Evolutionary conservation across 106 monocot species (phyloP), one percentile per base, ranked within the genome.

Genomic region (Xerophyta viscosa): DNA sequence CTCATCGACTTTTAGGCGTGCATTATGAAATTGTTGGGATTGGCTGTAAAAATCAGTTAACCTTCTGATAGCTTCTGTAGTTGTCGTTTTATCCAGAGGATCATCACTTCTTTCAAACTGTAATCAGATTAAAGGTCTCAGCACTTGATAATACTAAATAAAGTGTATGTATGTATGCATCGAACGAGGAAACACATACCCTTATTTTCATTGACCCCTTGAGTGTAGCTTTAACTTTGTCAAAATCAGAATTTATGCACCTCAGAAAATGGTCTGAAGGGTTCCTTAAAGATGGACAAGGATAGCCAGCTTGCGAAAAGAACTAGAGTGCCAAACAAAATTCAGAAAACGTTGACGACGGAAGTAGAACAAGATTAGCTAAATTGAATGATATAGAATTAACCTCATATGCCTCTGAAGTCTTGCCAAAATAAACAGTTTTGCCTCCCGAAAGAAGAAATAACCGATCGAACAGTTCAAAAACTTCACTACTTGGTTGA

Each of bases 401-500:
- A 31, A 88, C 89, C 78, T 98, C 76, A 61, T 46, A 79, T 23
- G 96, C 82, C 6, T 82, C 79, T 15, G 88, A 81, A 41, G 71
- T 68, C 33, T 67, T 46, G 0, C 96, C 96, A 58, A 98, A 98
- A 62, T 89, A 98, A 46, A 86, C 85, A 66, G 96, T 79, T 69
- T 76, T 82, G 39, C 96, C 96, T 24, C 89, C 82, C 7, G 96
- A 85, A 1, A 98, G 89, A 65, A 98, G 51, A 53, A 59, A 98
- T 6, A 98, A 64, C 12, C 61, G 63, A 60, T 98, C 96, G 41
- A 98, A 98, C 11, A 98, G 63, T 62, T 85, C 85, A 43, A 89
- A 98, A n/a, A 98, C 96, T 42, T 98, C 89, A 31, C 96, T 98
- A 71, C 96, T 98, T 4, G 96, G 96, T 53, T 98, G 96, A 29